phyloP scores from a whole-genome alignment of 2,329 filamentous ascomycete species.

The Colletotrichum godetiae region DNA sequence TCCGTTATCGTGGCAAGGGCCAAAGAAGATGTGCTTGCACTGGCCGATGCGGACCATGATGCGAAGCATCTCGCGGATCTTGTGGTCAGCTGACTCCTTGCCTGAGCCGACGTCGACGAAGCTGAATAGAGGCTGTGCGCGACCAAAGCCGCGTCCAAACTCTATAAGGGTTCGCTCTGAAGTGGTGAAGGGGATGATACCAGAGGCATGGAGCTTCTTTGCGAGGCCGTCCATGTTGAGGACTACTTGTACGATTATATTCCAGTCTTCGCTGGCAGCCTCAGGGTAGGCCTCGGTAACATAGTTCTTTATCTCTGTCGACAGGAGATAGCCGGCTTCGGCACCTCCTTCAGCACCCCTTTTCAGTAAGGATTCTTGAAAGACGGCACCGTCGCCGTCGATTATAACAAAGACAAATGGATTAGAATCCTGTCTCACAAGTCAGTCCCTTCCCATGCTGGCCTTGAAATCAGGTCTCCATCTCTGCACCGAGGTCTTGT shows the following conservation, averaged over 20 bases:
- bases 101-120: constrained; percentile 49
- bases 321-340: constrained; percentile 45
- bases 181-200: constrained; percentile 38
- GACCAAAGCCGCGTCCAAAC: constrained; percentile 48
- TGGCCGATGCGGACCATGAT: constrained; percentile 46
- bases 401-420: constrained; percentile 48
- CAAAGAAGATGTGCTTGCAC: constrained; percentile 47
- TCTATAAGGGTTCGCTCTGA: constrained; percentile 40
- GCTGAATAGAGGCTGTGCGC: constrained; percentile 47
- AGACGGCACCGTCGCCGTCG: constrained; percentile 50
- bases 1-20: constrained; percentile 48
- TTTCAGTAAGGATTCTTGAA: constrained; percentile 45
- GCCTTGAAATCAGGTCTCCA: no score
- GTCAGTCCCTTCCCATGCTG: not conserved
- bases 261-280: constrained; percentile 44
- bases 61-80: constrained; percentile 47
- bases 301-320: constrained; percentile 40
- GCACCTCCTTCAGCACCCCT: constrained; percentile 46
- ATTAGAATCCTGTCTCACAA: constrained; percentile 42
- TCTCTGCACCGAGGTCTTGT: not conserved
- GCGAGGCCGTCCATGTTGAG: constrained; percentile 47
- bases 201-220: constrained; percentile 42
- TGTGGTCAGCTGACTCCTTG: constrained; percentile 49
- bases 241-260: constrained; percentile 47
- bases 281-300: constrained; percentile 40